phyloP scores from a whole-genome alignment of 73 alveolate genomes.

The Paramecium primaurelia region DNA sequence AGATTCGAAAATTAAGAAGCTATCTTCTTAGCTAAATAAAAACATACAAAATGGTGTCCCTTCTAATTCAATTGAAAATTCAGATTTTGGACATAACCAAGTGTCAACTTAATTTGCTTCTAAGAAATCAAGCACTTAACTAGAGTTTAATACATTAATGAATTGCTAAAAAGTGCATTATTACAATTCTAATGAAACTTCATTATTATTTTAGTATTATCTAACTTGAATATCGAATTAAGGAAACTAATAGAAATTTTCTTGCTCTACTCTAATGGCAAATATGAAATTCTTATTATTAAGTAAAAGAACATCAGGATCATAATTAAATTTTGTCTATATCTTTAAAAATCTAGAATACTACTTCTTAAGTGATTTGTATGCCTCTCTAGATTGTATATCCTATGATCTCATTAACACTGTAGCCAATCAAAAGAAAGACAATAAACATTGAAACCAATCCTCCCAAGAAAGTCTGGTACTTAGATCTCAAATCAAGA shows the following conservation, averaged over 20 bases:
- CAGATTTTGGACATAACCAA: not conserved
- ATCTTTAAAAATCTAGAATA: not conserved
- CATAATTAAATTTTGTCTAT: not conserved
- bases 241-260: not conserved
- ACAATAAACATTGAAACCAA: not conserved
- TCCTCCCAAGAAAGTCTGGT: not conserved
- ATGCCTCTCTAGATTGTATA: not conserved
- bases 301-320: not conserved
- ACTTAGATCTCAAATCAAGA: not conserved
- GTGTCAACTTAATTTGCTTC: not conserved
- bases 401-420: not conserved
- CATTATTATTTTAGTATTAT: not conserved
- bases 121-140: not conserved
- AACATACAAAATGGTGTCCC: not conserved
- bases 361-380: not conserved
- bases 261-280: not conserved
- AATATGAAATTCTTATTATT: not conserved
- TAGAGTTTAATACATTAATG: not conserved
- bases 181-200: not conserved
- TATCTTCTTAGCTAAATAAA: not conserved
- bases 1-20: not conserved
- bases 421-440: not conserved
- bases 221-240: not conserved
- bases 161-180: not conserved
- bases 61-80: not conserved